Base-by-base conservation (phyloP, 2,329 filamentous ascomycete species). In the Sclerotiophoma versabilis region DNA sequence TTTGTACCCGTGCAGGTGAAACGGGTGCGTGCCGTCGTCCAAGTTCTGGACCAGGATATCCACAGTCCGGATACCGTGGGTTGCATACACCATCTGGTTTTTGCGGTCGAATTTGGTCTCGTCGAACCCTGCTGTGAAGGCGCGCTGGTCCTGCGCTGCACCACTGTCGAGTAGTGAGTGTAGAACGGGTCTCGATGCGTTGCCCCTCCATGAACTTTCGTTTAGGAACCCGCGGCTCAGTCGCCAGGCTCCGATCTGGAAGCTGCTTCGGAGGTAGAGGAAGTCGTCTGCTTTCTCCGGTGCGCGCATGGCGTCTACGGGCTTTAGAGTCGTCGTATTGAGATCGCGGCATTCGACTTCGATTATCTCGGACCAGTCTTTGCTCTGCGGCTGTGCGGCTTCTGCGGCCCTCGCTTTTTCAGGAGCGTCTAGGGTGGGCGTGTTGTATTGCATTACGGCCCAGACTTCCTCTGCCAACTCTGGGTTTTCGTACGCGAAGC, bases 151-250 rank as follows among this genome's bases (percentile, higher is more conserved):
- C 8, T 5, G 11, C 12, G 3, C 65, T 33, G 19, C 81, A 66
- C 5, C 81, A 80, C 8, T 33, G 45, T 80, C 76, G 25, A 85
- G 69, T 2, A 82, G 69, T 1, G 82, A 79, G 57, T 83, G 76
- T 9, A 87, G 71, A 0, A 78, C 80, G 1, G 84, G 84, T 11
- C 76, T 75, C 11, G 65, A 66, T 0, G 80, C 69, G 57, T 83
- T 73, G 0, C 81, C 75, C 5, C 81, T 79, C 71, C 82, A 85
- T 1, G 82, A 83, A 14, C 80, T 83, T 11, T 72, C 66, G 67
- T 87, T 87, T 65, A 87, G 80, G 62, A 82, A 84, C 1, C 84
- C 85, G 7, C 85, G 79, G 53, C 83, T 80, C 0, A 88, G 76
- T 1, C 81, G 76, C 77, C 83, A 86, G 52, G 80, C 78, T 22